These are phyloP conservation scores for Dioszegia crocea DNA, from an alignment of 768 basidiomycete species.

Conservation along the genomic window DNA sequence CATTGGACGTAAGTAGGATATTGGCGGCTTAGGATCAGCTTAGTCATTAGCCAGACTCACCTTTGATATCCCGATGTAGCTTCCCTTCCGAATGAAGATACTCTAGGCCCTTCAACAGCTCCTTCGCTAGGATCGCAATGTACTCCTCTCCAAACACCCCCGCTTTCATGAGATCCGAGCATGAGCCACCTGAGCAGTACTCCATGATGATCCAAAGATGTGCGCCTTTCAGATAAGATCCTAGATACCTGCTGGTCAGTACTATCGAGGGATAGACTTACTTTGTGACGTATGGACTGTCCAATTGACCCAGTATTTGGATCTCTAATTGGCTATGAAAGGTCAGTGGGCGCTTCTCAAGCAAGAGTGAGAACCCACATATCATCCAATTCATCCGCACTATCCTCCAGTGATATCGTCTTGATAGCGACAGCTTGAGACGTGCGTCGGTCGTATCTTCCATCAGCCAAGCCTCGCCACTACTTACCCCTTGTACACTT, in stretches of 20 bases:
- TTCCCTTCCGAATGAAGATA: conserved; percentile 96
- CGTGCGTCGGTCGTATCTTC: conserved; percentile 87
- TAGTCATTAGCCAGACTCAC: conserved; percentile 51
- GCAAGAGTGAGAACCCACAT: conserved; percentile 52
- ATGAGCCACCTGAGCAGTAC: conserved; percentile 97
- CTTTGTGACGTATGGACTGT: conserved; percentile 95
- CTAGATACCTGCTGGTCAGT: conserved; percentile 68
- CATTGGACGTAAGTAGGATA: conserved; percentile 34
- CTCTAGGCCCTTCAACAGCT: conserved; percentile 84
- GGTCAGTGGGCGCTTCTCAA: too few species aligned
- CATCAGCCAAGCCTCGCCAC: neutral
- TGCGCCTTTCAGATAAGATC: conserved; percentile 89
- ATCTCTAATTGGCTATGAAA: conserved; percentile 73
- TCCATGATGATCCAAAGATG: conserved; percentile 98
- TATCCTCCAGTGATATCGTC: conserved; percentile 98
- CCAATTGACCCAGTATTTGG: conserved; percentile 91
- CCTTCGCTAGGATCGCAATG: conserved; percentile 92
- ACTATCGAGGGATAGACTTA: conserved; percentile 51
- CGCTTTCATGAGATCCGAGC: conserved; percentile 97
- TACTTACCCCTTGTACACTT: conserved; percentile 92
- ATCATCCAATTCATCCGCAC: conserved; percentile 99
- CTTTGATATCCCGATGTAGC: conserved; percentile 98
- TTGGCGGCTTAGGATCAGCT: conserved; percentile 13
- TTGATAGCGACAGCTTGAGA: conserved; percentile 98
- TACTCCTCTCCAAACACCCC: conserved; percentile 98